phyloP scores from a whole-genome alignment of 768 basidiomycete genomes.

The Boletales sp. region DNA sequence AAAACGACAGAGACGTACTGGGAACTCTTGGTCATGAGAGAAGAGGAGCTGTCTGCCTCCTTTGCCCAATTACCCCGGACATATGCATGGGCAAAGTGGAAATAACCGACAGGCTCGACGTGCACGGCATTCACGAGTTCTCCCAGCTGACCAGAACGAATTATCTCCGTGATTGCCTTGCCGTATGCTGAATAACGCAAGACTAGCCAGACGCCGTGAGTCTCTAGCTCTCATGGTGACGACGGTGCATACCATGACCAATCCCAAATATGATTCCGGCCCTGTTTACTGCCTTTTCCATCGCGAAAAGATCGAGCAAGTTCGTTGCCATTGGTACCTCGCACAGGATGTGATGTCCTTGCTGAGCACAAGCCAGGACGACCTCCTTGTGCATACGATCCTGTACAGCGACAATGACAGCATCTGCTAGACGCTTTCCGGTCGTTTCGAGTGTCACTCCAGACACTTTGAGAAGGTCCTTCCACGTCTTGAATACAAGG shows the following conservation, averaged over 20 bases:
- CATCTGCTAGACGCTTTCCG: constrained; percentile 76
- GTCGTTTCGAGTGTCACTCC: constrained; percentile 57
- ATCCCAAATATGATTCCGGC: constrained; percentile 78
- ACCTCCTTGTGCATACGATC: constrained; percentile 78
- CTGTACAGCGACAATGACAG: constrained; percentile 76
- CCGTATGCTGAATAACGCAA: constrained; percentile 86
- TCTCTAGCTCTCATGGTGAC: not conserved
- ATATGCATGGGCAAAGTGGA: constrained; percentile 87
- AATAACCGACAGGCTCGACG: constrained; percentile 83
- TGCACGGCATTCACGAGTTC: constrained; percentile 81
- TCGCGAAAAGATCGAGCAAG: constrained; percentile 67
- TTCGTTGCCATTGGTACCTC: constrained; percentile 91
- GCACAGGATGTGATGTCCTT: constrained; percentile 86
- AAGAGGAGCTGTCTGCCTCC: constrained; percentile 69
- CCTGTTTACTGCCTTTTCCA: constrained; percentile 67
- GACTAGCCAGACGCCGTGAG: constrained; percentile 35
- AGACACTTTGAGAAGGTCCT: constrained; percentile 66
- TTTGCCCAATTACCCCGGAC: constrained; percentile 81
- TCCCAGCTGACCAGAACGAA: constrained; percentile 70
- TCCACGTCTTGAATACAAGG: constrained; percentile 69
- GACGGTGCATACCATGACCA: constrained; percentile 66
- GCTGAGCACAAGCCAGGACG: constrained; percentile 67
- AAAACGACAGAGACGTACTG: constrained; percentile 51
- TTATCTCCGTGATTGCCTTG: constrained; percentile 61
- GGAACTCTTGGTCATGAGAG: constrained; percentile 87